Evolutionary conservation across 345 rosid genomes (phyloP).

Genomic region (Eucalyptus cloeziana): DNA sequence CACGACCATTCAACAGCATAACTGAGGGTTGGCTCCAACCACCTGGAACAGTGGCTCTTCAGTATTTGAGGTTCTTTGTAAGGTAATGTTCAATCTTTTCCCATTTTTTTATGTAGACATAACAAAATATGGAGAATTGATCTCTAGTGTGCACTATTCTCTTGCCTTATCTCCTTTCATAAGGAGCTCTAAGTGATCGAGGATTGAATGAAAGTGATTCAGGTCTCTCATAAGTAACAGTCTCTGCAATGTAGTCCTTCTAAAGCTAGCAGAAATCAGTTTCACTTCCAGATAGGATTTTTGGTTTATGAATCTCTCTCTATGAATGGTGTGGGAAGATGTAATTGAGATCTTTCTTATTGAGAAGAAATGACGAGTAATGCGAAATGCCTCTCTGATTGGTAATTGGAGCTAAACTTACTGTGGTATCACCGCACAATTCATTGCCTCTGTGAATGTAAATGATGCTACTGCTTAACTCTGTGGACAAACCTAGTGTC

Average conservation of each 20-base stretch:
- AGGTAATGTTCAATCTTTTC: neutral
- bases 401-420: neutral
- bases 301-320: neutral
- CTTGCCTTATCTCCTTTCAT: neutral
- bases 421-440: neutral
- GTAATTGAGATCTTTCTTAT: neutral
- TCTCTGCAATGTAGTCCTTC: neutral
- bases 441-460: neutral
- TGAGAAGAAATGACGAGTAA: neutral
- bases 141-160: neutral
- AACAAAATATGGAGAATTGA: neutral
- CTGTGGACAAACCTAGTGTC: neutral
- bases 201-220: neutral
- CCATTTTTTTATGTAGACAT: neutral
- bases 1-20: neutral
- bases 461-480: neutral
- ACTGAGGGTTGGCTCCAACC: neutral
- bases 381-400: neutral
- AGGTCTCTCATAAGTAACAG: neutral
- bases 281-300: neutral
- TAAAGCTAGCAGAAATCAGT: neutral
- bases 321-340: neutral
- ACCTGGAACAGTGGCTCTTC: neutral
- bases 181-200: neutral
- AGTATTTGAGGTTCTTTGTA: neutral